Conservation (phyloP, 2,329 filamentous ascomycete species). For the Verticillium longisporum region DNA sequence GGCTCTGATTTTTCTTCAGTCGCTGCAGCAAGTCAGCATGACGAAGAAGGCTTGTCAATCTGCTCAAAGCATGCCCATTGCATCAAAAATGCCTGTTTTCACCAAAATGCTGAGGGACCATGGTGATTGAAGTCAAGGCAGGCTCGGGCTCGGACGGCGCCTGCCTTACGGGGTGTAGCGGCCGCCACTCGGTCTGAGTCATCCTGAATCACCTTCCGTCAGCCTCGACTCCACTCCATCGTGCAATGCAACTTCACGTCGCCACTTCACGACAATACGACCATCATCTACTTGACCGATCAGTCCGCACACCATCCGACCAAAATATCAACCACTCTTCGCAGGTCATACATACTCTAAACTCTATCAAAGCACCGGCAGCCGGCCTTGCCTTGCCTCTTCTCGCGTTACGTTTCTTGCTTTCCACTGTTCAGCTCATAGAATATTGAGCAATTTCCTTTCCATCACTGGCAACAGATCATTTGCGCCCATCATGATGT, state of each 20-base stretch:
- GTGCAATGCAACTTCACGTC: background rate
- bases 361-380: background rate
- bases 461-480: constrained; percentile 4
- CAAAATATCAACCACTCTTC: background rate
- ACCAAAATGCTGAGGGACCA: too few species aligned
- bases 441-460: background rate
- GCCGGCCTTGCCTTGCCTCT: background rate
- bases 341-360: background rate
- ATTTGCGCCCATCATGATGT: constrained; percentile 26
- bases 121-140: background rate
- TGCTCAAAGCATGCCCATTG: too few species aligned
- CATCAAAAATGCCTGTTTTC: too few species aligned
- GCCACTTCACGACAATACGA: background rate
- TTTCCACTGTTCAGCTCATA: constrained; percentile 11
- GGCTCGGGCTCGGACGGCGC: background rate
- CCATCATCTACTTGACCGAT: background rate
- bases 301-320: background rate
- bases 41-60: too few species aligned
- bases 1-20: too few species aligned
- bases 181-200: background rate
- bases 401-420: background rate
- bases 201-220: background rate
- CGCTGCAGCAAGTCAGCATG: too few species aligned
- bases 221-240: background rate
- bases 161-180: background rate